Conservation (phyloP, 1,284 basidiomycete genomes). For the Mycena sp. region DNA sequence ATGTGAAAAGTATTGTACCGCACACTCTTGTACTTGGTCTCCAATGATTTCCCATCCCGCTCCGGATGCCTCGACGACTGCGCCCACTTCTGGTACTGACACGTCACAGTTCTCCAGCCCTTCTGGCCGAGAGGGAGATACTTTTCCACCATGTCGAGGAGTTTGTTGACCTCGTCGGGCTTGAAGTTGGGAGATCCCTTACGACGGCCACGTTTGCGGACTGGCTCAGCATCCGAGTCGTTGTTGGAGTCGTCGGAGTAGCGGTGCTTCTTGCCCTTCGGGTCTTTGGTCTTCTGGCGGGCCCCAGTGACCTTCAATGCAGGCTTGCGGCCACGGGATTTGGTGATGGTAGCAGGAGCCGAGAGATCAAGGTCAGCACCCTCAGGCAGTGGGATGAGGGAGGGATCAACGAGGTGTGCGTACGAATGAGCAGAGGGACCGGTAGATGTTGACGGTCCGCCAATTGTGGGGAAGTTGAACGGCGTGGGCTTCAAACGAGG, state of each 20-base stretch:
- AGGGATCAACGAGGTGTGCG: too few relatives aligned
- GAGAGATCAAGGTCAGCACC: too few relatives aligned
- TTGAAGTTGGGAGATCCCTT: slow-evolving; percentile 32
- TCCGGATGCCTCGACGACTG: slow-evolving; percentile 25
- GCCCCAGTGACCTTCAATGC: neutral
- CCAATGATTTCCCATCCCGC: slow-evolving; percentile 36
- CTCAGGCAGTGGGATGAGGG: too few relatives aligned
- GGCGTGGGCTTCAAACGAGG: too few relatives aligned
- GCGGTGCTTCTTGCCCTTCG: neutral
- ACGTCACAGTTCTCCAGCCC: slow-evolving; percentile 34
- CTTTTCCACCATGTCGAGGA: slow-evolving; percentile 30
- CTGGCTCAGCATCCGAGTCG: neutral
- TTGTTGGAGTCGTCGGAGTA: slow-evolving; percentile 1
- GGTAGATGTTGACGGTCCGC: too few relatives aligned
- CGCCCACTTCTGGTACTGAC: slow-evolving; percentile 35
- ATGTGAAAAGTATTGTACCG: slow-evolving; percentile 15
- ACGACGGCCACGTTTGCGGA: slow-evolving; percentile 6
- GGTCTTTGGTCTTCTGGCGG: neutral
- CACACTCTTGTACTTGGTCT: slow-evolving; percentile 46
- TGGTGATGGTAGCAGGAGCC: neutral
- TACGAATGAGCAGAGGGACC: too few relatives aligned
- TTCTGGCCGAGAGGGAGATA: slow-evolving; percentile 31
- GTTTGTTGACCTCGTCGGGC: slow-evolving; percentile 20
- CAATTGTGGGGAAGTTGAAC: too few relatives aligned
- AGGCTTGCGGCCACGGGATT: neutral